phyloP scores from a whole-genome alignment of 805 yeast genomes.

The Yueomyces sinensis region DNA sequence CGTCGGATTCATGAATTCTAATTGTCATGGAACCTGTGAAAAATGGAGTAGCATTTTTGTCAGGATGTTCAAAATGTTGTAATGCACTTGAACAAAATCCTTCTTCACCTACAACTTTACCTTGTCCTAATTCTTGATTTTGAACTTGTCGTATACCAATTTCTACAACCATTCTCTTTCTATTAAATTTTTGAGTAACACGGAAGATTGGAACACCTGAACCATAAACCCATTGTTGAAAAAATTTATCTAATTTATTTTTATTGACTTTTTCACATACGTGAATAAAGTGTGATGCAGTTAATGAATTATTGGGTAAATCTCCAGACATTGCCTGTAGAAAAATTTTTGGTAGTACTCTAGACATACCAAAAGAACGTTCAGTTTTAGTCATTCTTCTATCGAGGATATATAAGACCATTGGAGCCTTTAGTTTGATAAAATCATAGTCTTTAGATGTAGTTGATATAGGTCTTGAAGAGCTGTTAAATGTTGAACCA shows the following conservation, averaged over 20 bases:
- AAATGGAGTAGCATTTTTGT: constrained; percentile 22
- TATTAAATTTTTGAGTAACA: constrained; percentile 84
- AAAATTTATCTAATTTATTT: constrained; percentile 66
- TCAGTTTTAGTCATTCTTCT: constrained; percentile 93
- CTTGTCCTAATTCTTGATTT: constrained; percentile 35
- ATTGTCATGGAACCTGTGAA: constrained; percentile 95
- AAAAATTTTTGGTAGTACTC: constrained; percentile 84
- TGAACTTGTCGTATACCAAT: constrained; percentile 91
- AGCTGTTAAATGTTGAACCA: constrained; percentile 41
- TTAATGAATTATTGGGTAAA: constrained; percentile 58
- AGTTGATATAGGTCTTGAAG: constrained; percentile 20
- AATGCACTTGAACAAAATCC: constrained; percentile 20
- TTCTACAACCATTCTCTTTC: constrained; percentile 85
- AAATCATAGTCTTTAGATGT: constrained; percentile 44
- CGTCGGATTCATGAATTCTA: constrained; percentile 94
- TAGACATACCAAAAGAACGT: constrained; percentile 78
- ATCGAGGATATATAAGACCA: constrained; percentile 74
- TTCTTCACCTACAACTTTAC: constrained; percentile 13
- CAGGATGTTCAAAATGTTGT: constrained; percentile 11
- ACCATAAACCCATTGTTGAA: constrained; percentile 87
- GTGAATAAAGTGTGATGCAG: constrained; percentile 76
- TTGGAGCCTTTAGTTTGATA: constrained; percentile 67
- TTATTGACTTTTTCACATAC: constrained; percentile 94
- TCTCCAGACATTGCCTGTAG: constrained; percentile 95
- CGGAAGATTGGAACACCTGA: constrained; percentile 81